Evolutionary conservation across 208 protist genomes (phyloP).

Genomic region (Leishmania mexicana): DNA sequence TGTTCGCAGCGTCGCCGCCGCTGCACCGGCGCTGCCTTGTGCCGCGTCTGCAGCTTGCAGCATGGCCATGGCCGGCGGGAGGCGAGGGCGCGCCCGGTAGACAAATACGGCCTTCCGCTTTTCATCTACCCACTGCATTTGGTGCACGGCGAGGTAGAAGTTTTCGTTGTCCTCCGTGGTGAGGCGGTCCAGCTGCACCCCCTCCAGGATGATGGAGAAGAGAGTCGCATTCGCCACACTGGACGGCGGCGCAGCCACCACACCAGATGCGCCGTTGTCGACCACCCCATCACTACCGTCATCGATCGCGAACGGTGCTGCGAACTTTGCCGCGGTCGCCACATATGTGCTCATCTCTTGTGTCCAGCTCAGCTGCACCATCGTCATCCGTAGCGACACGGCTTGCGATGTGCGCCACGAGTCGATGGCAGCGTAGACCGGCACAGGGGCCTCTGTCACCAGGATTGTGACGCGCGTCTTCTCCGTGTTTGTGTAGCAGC

Average conservation of each 20-base stretch:
- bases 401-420: slow-evolving; percentile 45
- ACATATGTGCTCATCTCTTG: slow-evolving; percentile 21
- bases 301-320: slow-evolving; percentile 1
- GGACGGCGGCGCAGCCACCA: neutral
- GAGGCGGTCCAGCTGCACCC: slow-evolving; percentile 49
- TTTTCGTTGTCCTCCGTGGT: slow-evolving; percentile 55
- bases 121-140: slow-evolving; percentile 72
- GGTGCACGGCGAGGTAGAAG: slow-evolving; percentile 50
- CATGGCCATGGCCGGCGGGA: slow-evolving; percentile 13
- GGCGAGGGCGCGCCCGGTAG: slow-evolving; percentile 52
- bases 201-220: slow-evolving; percentile 55
- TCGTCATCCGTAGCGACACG: slow-evolving; percentile 42
- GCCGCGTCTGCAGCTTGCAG: neutral
- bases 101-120: slow-evolving; percentile 38
- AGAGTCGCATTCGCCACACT: slow-evolving; percentile 18
- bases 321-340: neutral
- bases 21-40: slow-evolving; percentile 3
- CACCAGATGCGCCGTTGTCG: neutral
- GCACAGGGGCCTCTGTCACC: slow-evolving; percentile 52
- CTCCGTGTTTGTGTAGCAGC: slow-evolving; percentile 60
- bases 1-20: neutral
- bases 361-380: slow-evolving; percentile 52
- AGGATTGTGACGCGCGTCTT: slow-evolving; percentile 65
- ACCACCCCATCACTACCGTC: neutral
- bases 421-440: slow-evolving; percentile 49